Conservation (phyloP, 2,329 filamentous ascomycete genomes). For the Lecanicillium sp. region DNA sequence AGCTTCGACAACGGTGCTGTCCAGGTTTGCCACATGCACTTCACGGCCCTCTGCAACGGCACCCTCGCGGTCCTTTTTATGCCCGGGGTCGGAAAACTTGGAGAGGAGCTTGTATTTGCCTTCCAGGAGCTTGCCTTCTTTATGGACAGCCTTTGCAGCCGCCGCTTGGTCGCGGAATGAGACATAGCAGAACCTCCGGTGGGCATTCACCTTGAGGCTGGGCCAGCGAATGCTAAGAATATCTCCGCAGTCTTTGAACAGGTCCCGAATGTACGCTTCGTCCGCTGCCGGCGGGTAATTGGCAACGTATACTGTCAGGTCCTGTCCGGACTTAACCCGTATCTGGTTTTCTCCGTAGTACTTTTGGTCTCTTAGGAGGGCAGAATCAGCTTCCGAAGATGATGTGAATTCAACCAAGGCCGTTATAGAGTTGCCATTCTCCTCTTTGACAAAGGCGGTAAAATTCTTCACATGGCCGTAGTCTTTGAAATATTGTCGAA, state of each 20-base stretch:
- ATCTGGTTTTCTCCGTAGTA: conserved; percentile 69
- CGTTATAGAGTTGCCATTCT: conserved; percentile 54
- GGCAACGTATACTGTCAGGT: conserved; percentile 79
- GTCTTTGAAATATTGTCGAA: conserved; percentile 87
- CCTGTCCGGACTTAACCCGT: conserved; percentile 65
- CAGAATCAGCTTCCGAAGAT: conserved; percentile 73
- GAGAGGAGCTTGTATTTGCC: conserved; percentile 63
- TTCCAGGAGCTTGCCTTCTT: conserved; percentile 66
- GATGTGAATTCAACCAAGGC: conserved; percentile 82
- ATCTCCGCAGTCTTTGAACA: conserved; percentile 72
- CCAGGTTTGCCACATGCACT: conserved; percentile 68
- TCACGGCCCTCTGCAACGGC: conserved; percentile 84
- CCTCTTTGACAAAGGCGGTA: conserved; percentile 55
- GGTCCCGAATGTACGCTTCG: conserved; percentile 58
- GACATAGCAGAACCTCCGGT: conserved; percentile 91
- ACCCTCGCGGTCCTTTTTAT: conserved; percentile 72
- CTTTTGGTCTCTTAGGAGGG: conserved; percentile 75
- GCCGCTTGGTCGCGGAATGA: conserved; percentile 70
- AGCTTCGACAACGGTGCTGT: conserved; percentile 54
- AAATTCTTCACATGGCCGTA: conserved; percentile 80
- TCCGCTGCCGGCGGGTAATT: conserved; percentile 81
- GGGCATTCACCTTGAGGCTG: conserved; percentile 80
- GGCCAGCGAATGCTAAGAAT: conserved; percentile 84
- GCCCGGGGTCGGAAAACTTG: conserved; percentile 77
- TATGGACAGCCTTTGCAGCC: conserved; percentile 63